phyloP scores from a whole-genome alignment of 108 stramenopile genomes.

The Cylindrotheca closterium region DNA sequence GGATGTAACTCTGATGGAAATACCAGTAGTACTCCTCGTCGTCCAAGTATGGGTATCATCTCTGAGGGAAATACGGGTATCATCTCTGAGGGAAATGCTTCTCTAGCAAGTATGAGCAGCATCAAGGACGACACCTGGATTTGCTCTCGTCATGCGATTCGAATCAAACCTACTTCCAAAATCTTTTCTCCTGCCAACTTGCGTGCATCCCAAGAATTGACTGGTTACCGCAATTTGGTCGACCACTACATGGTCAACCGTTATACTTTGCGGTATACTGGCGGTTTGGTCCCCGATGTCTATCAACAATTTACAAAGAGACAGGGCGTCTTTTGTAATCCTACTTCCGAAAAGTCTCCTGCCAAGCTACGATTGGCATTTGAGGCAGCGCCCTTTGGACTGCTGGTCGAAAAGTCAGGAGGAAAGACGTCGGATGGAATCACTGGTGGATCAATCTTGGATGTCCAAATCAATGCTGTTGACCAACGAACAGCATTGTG shows the following conservation, averaged over 20 bases:
- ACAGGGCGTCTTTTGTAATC: conserved; percentile 88
- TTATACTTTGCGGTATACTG: conserved; percentile 88
- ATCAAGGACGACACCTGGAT: conserved; percentile 66
- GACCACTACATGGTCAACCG: conserved; percentile 88
- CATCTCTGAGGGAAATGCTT: too few species aligned
- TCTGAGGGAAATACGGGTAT: too few species aligned
- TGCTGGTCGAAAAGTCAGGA: conserved; percentile 88
- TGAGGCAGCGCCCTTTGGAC: conserved; percentile 90
- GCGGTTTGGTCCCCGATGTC: conserved; percentile 87
- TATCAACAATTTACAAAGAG: conserved; percentile 87
- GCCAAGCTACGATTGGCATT: conserved; percentile 93
- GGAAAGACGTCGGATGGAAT: conserved; percentile 80
- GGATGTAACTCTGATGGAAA: conserved; percentile 50
- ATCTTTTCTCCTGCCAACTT: conserved; percentile 94
- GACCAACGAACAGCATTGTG: conserved; percentile 81
- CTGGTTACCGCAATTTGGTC: conserved; percentile 81
- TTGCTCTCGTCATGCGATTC: conserved; percentile 56
- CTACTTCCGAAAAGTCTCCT: conserved; percentile 82
- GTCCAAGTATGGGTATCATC: too few species aligned
- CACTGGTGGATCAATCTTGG: conserved; percentile 78
- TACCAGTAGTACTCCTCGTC: too few species aligned
- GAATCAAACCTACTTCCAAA: conserved; percentile 63
- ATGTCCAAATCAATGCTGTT: conserved; percentile 71
- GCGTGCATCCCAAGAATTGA: conserved; percentile 85
- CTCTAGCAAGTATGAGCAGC: too few species aligned